Percentiles rank a stretch among this genome's conserved stretches.
Evolutionary conservation across 1,284 basidiomycete species (phyloP).

Genomic region (Cryptococcus sp.): DNA sequence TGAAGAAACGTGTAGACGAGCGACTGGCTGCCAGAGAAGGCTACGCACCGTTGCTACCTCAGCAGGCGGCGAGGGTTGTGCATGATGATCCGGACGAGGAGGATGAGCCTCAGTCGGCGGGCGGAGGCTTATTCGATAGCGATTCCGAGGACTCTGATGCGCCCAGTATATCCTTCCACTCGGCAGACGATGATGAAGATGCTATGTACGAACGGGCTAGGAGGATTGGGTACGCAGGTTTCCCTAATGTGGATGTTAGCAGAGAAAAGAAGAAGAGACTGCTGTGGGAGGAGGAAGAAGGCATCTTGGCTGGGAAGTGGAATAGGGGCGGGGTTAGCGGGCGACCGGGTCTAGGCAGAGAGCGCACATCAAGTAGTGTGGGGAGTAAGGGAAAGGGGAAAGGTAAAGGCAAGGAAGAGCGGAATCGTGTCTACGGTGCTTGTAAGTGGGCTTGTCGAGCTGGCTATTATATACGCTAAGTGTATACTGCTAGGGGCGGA

Average conservation of each 20-base stretch:
- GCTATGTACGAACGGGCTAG: constrained; percentile 63
- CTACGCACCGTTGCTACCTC: constrained; percentile 71
- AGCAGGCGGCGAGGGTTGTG: constrained; percentile 67
- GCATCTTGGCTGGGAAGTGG: constrained; percentile 60
- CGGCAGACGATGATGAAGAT: constrained; percentile 57
- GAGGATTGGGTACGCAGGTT: constrained; percentile 89
- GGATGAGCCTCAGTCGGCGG: constrained; percentile 35
- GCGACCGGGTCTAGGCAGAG: constrained; percentile 52
- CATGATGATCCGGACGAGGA: constrained; percentile 58
- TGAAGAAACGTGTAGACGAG: constrained; percentile 58
- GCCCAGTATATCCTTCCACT: constrained; percentile 45
- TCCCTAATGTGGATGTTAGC: constrained; percentile 83
- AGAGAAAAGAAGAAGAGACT: constrained; percentile 49
- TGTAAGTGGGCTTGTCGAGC: constrained; percentile 35
- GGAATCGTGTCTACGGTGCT: constrained; percentile 46
- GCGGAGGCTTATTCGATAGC: constrained; percentile 25
- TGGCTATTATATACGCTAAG: neutral
- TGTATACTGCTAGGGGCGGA: constrained; percentile 30
- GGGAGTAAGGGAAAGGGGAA: constrained; percentile 17
- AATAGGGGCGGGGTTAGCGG: constrained; percentile 59
- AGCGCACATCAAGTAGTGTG: constrained; percentile 10
- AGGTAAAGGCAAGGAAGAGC: constrained; percentile 29
- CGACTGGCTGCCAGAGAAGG: constrained; percentile 61
- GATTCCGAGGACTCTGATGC: constrained; percentile 52
- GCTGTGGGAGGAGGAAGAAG: constrained; percentile 50